Evolutionary conservation across 345 rosid genomes (phyloP).

Genomic region (Dipteronia sinensis): DNA sequence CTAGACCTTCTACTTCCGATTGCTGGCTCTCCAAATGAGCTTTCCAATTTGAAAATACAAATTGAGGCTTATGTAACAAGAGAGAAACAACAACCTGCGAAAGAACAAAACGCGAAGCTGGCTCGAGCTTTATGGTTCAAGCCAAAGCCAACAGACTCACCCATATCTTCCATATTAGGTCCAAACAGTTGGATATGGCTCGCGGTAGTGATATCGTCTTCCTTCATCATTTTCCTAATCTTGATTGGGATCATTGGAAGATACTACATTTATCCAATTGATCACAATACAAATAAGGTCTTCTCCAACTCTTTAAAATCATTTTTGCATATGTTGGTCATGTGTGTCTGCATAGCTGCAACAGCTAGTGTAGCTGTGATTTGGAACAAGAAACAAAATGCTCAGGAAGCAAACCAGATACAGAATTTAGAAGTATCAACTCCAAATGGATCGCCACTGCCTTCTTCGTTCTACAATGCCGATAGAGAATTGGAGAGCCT

Average conservation of each 20-base stretch:
- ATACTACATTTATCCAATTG: slow-evolving; percentile 60
- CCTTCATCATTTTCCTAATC: slow-evolving; percentile 57
- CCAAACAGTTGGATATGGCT: slow-evolving; percentile 81
- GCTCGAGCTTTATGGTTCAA: slow-evolving; percentile 54
- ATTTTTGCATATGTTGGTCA: slow-evolving; percentile 38
- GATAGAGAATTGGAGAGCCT: slow-evolving; percentile 62
- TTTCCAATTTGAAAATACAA: slow-evolving; percentile 44
- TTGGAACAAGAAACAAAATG: slow-evolving; percentile 55
- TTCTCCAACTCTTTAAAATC: slow-evolving; percentile 35
- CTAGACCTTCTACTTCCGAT: slow-evolving; percentile 65
- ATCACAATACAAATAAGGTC: slow-evolving; percentile 34
- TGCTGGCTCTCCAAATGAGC: slow-evolving; percentile 33
- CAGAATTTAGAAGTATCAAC: slow-evolving; percentile 32
- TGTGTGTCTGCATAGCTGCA: slow-evolving; percentile 46
- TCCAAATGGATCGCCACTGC: slow-evolving; percentile 22
- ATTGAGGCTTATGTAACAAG: slow-evolving; percentile 79
- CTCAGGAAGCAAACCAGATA: slow-evolving; percentile 38
- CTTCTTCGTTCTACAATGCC: slow-evolving; percentile 19
- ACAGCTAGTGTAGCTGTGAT: slow-evolving; percentile 55
- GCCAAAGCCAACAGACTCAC: slow-evolving; percentile 51
- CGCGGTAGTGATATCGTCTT: slow-evolving; percentile 60
- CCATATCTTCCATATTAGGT: slow-evolving; percentile 64
- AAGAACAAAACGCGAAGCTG: slow-evolving; percentile 26
- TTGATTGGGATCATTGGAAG: slow-evolving; percentile 57
- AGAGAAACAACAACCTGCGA: slow-evolving; percentile 38